phyloP scores from a whole-genome alignment of 2,329 filamentous ascomycete species.

The Alternaria postmessia region DNA sequence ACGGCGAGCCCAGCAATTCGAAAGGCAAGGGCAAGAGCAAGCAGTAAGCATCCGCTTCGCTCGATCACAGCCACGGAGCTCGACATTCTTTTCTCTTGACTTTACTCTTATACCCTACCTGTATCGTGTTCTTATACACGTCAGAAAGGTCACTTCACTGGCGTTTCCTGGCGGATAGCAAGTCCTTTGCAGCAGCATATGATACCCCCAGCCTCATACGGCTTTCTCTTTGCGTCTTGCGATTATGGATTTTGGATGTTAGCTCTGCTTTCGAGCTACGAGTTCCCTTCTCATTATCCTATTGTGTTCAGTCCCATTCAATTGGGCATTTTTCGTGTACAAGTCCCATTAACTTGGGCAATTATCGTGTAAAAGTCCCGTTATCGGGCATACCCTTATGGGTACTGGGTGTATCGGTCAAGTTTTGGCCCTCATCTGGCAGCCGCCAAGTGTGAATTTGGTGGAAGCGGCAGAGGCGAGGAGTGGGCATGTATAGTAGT shows the following conservation, averaged over 20 bases:
- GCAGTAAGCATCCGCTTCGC: background rate
- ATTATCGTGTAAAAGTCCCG: background rate
- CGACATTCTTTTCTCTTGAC: background rate
- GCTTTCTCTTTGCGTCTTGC: background rate
- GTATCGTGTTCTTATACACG: background rate
- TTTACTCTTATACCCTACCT: background rate
- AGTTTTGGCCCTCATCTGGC: background rate
- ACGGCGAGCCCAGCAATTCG: background rate
- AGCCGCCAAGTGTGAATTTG: too few species aligned
- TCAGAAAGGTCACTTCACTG: background rate
- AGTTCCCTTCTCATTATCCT: background rate
- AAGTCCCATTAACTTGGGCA: background rate
- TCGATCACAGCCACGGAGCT: background rate
- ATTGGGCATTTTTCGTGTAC: background rate
- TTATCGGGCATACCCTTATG: background rate
- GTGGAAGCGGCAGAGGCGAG: background rate
- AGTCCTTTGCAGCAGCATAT: background rate
- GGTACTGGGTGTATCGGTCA: background rate
- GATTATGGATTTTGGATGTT: background rate
- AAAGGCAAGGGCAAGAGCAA: constrained; percentile 1
- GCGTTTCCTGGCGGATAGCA: background rate
- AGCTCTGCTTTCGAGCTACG: background rate
- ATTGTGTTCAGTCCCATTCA: background rate
- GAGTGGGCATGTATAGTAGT: background rate
- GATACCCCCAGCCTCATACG: background rate